Evolutionary conservation across 371 early-diverging fungal genomes (phyloP), one percentile per base, ranked within the genome.

Genomic region (Globomyces sp.): DNA sequence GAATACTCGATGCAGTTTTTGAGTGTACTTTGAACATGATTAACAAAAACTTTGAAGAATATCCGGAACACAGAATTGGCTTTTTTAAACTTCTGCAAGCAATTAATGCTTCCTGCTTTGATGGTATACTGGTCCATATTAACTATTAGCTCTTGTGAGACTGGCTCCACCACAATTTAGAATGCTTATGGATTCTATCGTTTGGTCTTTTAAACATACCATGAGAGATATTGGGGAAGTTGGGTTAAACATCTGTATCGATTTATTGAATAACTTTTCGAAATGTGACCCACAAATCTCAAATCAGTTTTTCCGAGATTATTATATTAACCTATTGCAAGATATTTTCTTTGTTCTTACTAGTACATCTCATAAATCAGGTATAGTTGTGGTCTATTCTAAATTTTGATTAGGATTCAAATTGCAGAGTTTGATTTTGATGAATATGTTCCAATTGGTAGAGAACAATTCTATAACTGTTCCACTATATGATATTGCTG

Each of bases 191-290:
- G 93, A 95, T 81, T 90, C 92, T 68, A 86, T 97, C 63, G 91
- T 96, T 34, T 98, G 98, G 97, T 96, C 90, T n/a, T 93, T 98
- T 84, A 98, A 98, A 82, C 99, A 99, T 77, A 94, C 96, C 0
- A 91, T 93, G 90, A 87, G 96, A 67, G 98, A 99, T 73, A 94
- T 99, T 76, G 90, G 94, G 58, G 98, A 99, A 64, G 78, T 87
- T 50, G 93, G 95, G 39, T 86, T 98, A 57, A 81, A 78, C 24
- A 95, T 94, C 58, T 88, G 91, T 55, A 79, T 85, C 34, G 96
- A 95, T 55, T 73, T 99, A 71, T 80, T 98, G 68, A 87, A 83
- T 65, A 93, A 95, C 74, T 85, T 90, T 57, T 74, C 86, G 4
- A 78, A 81, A 13, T 81, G 89, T 49, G 96, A 94, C 57, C 81